A percentile compares a stretch with the other conserved stretches of the same genome.
Evolutionary conservation across 2,329 filamentous ascomycete genomes (phyloP).

Genomic region (Exophiala sideris): DNA sequence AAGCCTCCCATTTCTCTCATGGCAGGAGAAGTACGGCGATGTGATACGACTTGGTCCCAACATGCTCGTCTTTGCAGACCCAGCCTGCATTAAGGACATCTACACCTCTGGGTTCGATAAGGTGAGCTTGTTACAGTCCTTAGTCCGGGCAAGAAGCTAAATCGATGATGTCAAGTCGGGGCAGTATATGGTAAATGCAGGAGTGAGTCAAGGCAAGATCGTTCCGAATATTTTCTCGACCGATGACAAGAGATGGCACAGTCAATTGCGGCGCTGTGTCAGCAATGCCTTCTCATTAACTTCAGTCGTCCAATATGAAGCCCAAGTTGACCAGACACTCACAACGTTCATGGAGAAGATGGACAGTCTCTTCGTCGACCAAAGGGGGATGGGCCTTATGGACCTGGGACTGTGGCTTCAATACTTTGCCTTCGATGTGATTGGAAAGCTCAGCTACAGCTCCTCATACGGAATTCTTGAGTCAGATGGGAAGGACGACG

Average conservation of each 20-base stretch:
- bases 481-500: too few species aligned
- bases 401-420: constrained; percentile 34
- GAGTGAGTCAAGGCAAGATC: constrained; percentile 6
- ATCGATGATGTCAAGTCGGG: constrained; percentile 1
- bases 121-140: background rate
- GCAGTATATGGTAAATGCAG: constrained; percentile 12
- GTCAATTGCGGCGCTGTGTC: constrained; percentile 13
- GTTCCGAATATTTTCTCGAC: constrained; percentile 19
- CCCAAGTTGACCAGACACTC: constrained; percentile 11
- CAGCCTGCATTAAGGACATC: constrained; percentile 56
- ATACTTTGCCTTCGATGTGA: constrained; percentile 36
- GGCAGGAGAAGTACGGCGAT: constrained; percentile 47
- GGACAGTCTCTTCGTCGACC: constrained; percentile 13
- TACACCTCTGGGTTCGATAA: constrained; percentile 44
- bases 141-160: too few species aligned
- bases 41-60: constrained; percentile 62
- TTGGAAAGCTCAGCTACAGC: too few species aligned
- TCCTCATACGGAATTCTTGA: too few species aligned
- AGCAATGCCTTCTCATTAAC: constrained; percentile 23
- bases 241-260: constrained; percentile 9
- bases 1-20: constrained; percentile 2
- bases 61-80: constrained; percentile 65
- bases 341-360: constrained; percentile 24
- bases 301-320: constrained; percentile 28
- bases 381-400: constrained; percentile 17